Conservation (phyloP, 148 eudicot species). For the Cornus kousa region DNA sequence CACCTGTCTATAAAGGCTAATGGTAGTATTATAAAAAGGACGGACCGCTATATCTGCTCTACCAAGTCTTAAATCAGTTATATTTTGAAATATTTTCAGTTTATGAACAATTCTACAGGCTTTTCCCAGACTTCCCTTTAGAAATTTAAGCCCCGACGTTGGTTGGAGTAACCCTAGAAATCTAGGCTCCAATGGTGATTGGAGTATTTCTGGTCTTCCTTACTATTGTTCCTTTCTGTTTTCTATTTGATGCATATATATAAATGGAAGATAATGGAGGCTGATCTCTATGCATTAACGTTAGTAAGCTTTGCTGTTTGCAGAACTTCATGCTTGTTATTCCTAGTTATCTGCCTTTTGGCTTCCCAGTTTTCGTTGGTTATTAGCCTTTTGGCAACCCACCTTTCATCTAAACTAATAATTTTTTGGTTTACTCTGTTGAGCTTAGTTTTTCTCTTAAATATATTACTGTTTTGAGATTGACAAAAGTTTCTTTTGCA, state of each 20-base stretch:
- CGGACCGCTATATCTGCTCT: too few relatives aligned
- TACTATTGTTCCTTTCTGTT: neutral
- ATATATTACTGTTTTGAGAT: neutral
- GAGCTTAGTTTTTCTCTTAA: neutral
- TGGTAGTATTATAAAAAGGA: too few relatives aligned
- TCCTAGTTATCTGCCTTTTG: neutral
- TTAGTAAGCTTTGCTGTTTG: neutral
- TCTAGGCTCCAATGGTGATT: too few relatives aligned
- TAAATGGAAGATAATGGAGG: neutral
- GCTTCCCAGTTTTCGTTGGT: neutral
- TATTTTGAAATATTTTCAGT: too few relatives aligned
- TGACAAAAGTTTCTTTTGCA: slow-evolving; percentile 3
- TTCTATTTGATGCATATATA: neutral
- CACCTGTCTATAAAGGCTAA: too few relatives aligned
- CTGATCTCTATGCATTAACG: neutral
- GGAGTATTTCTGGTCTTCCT: neutral
- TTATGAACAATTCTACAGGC: too few relatives aligned
- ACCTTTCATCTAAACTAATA: neutral
- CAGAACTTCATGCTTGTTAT: neutral
- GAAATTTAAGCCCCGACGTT: too few relatives aligned
- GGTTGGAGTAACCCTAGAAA: too few relatives aligned
- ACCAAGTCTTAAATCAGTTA: too few relatives aligned
- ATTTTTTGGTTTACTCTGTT: neutral
- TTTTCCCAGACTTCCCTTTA: too few relatives aligned
- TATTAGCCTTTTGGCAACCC: neutral